Base-by-base conservation (phyloP, 2,329 filamentous ascomycete species). In the Verticillium tricorpus region DNA sequence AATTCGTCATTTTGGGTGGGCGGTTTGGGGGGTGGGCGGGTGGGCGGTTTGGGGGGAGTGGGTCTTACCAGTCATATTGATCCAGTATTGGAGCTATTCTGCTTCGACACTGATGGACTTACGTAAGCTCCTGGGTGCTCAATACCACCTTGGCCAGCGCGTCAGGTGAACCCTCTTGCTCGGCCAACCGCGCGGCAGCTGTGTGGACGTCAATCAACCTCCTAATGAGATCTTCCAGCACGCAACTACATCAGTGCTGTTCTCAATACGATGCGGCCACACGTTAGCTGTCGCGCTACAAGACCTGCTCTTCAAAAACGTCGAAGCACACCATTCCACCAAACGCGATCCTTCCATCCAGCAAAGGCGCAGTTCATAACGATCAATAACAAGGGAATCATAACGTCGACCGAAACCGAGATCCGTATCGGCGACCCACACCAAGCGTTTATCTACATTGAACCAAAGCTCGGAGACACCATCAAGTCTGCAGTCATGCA, bases 381-480 rank as follows among this genome's bases (percentile, higher is more conserved):
- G n/a, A 52, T 52, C 28, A 19, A 59, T 19, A 22, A 40, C 1
- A 59, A 14, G 9, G 57, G 57, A n/a, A 32, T 45, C 39, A 22
- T 14, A 50, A 19, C 39, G 14, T 22, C 57, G 19, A 52, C 39
- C 17, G 57, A 59, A 32, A 59, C 57, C n/a, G 57, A 59, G 28
- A 59, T 59, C 39, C 57, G 57, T 15, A 32, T 59, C 2, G 57
- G 57, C 39, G 19, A 59, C 3, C 39, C 57, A 52, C 25, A 50
- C n/a, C 35, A 59, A 59, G 57, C 57, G 19, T 59, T 31, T 34
- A 35, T 59, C 22, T 59, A 59, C n/a, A 28, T 59, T 28, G 39
- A 59, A 19, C 57, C 57, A 25, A 32, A 22, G 37, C 37, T 59
- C 9, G 57, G 57, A 32, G 39, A 59, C n/a, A 28, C 12, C 19